phyloP scores from a whole-genome alignment of 2,329 filamentous ascomycete species.

The Trichoderma sp. region DNA sequence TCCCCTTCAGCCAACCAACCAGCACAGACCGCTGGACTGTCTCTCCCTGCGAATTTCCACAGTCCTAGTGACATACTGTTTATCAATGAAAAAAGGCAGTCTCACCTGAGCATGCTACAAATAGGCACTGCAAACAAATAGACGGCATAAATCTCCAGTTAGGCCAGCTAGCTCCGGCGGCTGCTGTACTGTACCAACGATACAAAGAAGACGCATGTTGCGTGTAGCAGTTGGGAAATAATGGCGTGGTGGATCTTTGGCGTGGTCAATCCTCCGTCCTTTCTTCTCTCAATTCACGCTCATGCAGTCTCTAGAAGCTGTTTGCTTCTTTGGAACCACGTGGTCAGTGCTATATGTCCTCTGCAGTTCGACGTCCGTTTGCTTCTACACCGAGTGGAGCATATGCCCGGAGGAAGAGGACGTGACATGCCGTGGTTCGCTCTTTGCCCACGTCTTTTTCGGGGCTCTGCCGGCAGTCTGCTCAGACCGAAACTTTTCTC shows the following conservation, averaged over 20 bases:
- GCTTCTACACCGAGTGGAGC: constrained; percentile 12
- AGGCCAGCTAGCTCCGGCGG: neutral
- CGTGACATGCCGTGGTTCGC: constrained; percentile 21
- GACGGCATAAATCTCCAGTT: neutral
- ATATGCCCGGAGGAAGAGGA: constrained; percentile 11
- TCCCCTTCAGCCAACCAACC: neutral
- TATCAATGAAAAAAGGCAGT: constrained; percentile 2
- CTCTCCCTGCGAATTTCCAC: constrained; percentile 22
- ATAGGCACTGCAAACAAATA: too few relatives aligned
- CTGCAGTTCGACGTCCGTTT: constrained; percentile 20
- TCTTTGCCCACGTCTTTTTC: neutral
- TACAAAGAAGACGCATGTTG: neutral
- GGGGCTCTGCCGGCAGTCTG: constrained; percentile 5
- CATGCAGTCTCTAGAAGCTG: constrained; percentile 18
- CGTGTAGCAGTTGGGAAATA: neutral
- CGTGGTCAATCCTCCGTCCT: constrained; percentile 7
- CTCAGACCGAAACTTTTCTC: constrained; percentile 15
- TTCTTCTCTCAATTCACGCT: neutral
- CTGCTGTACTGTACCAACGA: neutral
- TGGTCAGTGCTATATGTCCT: constrained; percentile 23
- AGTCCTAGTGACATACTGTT: constrained; percentile 6
- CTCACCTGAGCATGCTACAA: neutral
- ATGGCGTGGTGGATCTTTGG: constrained; percentile 6
- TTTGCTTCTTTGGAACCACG: constrained; percentile 26
- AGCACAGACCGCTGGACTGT: neutral